A percentile compares a stretch with the other conserved stretches of the same genome.
Evolutionary conservation across 2,329 filamentous ascomycete species (phyloP).

Genomic region (Coniochaeta prunicola): DNA sequence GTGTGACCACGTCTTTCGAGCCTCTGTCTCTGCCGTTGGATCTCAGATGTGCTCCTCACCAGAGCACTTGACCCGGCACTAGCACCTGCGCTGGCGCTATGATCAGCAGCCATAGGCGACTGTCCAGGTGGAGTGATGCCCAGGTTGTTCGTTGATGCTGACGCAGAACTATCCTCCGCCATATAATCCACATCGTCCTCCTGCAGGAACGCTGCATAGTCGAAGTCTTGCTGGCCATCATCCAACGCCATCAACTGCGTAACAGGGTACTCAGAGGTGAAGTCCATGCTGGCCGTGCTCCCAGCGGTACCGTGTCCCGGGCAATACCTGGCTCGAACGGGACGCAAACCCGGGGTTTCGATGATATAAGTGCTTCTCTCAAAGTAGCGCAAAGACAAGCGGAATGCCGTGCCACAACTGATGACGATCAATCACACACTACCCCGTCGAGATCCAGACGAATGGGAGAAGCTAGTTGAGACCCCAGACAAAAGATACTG

Average conservation of each 20-base stretch:
- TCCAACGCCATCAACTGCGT: slow-evolving; percentile 19
- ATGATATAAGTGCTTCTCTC: not conserved
- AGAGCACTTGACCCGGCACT: not conserved
- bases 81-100: not conserved
- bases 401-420: not conserved
- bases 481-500: not conserved
- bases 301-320: not conserved
- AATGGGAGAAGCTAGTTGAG: not conserved
- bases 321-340: not conserved
- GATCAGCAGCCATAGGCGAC: not conserved
- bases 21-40: slow-evolving; percentile 23
- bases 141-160: slow-evolving; percentile 1
- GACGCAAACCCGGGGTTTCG: too few species aligned
- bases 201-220: slow-evolving; percentile 31
- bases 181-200: slow-evolving; percentile 17
- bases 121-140: not conserved
- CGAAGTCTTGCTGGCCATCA: slow-evolving; percentile 24
- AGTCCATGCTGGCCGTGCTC: not conserved
- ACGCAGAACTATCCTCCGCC: slow-evolving; percentile 17
- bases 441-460: not conserved
- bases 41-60: slow-evolving; percentile 5
- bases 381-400: not conserved
- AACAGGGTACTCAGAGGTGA: not conserved
- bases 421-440: not conserved
- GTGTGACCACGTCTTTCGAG: slow-evolving; percentile 55